Evolutionary conservation across 805 yeast species (phyloP), one percentile per base, ranked within the genome.

Genomic region (Nakazawaea populi): DNA sequence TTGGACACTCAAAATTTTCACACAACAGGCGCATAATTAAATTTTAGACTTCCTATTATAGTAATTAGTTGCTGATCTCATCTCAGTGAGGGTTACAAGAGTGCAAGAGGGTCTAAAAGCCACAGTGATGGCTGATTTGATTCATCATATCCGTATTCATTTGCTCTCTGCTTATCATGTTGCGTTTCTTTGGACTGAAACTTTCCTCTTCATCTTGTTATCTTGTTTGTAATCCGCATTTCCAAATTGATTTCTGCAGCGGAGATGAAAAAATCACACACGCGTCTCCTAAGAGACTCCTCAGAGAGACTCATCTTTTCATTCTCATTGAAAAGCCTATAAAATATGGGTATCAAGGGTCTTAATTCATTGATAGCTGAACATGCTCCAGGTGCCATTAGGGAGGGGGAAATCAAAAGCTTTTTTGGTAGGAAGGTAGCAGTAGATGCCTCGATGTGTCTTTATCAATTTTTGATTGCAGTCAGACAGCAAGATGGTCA

Each of bases 401-500:
- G 80, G 55, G 80, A 82, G 50, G 78, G 80, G 52, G 96, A 89
- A 57, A 85, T 92, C 72, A 92, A 92, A 68, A 75, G 87, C 12
- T 79, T 90, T 44, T 86, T 88, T 61, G 99, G 99, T 1, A 74
- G 98, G 43, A 94, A 94, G 71, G 96, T 94, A n/a, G 99, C 99
- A 53, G 91, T 94, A 54, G 92, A 87, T 70, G 95, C 96, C 3
- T 91, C 98, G 8, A 94, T 94, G 99, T 89, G 96, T 57, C 74
- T 94, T 40, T 94, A 94, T 65, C 99, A 94, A 68, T 94, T 92
- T 62, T 74, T 94, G 46, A 91, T 94, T 62, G 97, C 98, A 0
- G 99, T 94, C 4, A 79, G 99, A 63, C 98, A 92, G 59, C 90
- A 87, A 52, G 98, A 94, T 62, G 99, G 99, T n/a, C 89, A 83